These are phyloP conservation scores for Dryadomyces quercivorus DNA, from an alignment of 2,329 filamentous ascomycete genomes.

Conservation along the genomic window DNA sequence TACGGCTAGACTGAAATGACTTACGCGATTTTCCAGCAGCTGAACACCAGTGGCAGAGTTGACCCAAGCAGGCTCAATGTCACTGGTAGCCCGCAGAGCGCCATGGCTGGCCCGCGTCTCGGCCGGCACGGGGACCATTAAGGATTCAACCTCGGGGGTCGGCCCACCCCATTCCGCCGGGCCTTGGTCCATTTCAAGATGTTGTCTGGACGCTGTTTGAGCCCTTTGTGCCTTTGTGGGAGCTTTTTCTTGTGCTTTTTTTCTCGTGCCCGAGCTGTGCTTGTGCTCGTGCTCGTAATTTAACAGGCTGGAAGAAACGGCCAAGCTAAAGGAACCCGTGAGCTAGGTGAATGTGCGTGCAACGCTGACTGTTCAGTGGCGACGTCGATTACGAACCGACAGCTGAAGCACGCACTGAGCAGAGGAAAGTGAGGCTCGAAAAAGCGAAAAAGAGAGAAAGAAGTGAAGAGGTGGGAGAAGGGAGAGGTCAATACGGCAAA, in stretches of 20 bases:
- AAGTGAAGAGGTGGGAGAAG: neutral
- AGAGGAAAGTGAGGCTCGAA: neutral
- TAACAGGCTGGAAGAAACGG: no score
- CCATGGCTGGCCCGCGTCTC: neutral
- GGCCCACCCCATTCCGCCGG: no score
- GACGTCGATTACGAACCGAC: neutral
- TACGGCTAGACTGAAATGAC: constrained; percentile 2
- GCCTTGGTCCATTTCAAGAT: no score
- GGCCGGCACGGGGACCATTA: no score
- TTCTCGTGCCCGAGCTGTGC: no score
- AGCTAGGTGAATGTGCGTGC: neutral
- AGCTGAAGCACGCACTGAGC: neutral
- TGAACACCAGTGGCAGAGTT: constrained; percentile 16
- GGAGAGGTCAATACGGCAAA: neutral
- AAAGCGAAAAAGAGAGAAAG: neutral
- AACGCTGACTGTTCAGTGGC: neutral
- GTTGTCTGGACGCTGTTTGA: no score
- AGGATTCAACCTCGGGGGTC: no score
- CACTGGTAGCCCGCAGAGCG: neutral
- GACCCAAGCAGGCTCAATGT: constrained; percentile 14
- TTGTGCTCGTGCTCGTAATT: no score
- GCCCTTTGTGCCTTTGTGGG: no score
- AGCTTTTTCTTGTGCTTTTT: no score
- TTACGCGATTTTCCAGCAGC: constrained; percentile 16
- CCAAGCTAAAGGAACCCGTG: neutral